Evolutionary conservation across 306 rosid species (phyloP), one percentile per base, ranked within the genome.

Genomic region (Trifolium dubium): DNA sequence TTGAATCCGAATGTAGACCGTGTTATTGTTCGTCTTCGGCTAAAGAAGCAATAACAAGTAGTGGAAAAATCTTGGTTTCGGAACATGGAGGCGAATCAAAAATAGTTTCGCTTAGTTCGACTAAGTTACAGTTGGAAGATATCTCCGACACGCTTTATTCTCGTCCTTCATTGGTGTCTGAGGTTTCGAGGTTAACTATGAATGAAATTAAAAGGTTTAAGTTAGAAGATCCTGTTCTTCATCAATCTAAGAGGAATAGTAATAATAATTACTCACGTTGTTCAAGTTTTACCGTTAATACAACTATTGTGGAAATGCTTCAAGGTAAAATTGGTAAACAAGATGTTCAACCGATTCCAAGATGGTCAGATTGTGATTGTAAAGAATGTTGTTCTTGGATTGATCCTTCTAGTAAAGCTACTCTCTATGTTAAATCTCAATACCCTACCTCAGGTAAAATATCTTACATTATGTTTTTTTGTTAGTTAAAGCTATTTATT

Each of bases 291-390:
- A 80, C 85, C 0, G 90, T 85, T 0, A 87, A 89, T 79, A 87
- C 88, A 28, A 86, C 90, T 78, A 77, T 92, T 6, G 86, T 94
- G 4, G 93, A 92, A 75, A 92, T 94, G 96, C 90, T 94, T 60
- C 85, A 89, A 44, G 96, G 88, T 0, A 91, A 89, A 83, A 76
- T 88, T 18, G 77, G 85, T 2, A 84, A 82, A 10, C 72, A 74
- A 2, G 75, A 73, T 5, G 43, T 30, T 4, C 86, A 75, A 23
- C 87, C 81, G 2, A 79, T 68, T 28, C 80, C 96, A 3, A 79
- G 99, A 29, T 95, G 99, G 99, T 95, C 99, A 0, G 99, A 95
- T 43, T 95, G 99, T 64, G 90, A 88, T 67, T 95, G 99, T 68
- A 70, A 85, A 59, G 51, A 83, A 6, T 95, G 99, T 70, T 83